Conservation (phyloP, 805 yeast genomes). For the Spathaspora gorwiae region DNA sequence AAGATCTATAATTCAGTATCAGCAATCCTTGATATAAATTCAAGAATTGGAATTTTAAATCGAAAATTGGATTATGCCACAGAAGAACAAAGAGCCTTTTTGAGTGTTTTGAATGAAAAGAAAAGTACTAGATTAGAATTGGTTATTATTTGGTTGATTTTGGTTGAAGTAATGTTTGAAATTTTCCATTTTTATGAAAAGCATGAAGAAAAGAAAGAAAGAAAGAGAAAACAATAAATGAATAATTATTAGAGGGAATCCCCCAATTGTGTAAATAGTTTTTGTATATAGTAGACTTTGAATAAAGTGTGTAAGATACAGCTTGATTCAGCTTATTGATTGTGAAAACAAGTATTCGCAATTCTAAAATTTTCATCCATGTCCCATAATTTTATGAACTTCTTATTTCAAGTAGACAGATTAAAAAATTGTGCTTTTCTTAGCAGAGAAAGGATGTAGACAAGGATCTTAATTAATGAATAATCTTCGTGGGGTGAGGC, state of each 20-base stretch:
- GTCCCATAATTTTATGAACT: no score
- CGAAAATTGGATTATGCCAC: constrained; percentile 86
- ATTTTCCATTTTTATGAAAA: constrained; percentile 56
- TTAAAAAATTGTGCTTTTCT: no score
- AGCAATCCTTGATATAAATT: constrained; percentile 65
- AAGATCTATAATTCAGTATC: constrained; percentile 69
- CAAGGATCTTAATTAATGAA: no score
- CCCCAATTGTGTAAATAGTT: background rate
- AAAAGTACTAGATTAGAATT: constrained; percentile 77
- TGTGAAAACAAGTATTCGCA: no score
- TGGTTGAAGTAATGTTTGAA: constrained; percentile 84
- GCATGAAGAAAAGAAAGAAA: constrained; percentile 3
- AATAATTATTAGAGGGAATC: background rate
- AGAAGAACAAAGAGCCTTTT: constrained; percentile 76
- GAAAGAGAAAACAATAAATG: no score
- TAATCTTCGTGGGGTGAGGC: no score
- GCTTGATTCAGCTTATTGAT: no score
- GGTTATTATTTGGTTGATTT: constrained; percentile 79
- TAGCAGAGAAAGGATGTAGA: no score
- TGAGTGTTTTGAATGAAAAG: constrained; percentile 70
- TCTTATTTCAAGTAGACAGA: no score
- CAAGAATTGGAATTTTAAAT: constrained; percentile 75
- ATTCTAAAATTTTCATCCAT: no score
- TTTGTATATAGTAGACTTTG: background rate
- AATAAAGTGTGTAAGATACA: background rate